Evolutionary conservation across 176 grass and related monocot genomes (phyloP), one percentile per base, ranked within the genome.

Genomic region (Avena sativa): DNA sequence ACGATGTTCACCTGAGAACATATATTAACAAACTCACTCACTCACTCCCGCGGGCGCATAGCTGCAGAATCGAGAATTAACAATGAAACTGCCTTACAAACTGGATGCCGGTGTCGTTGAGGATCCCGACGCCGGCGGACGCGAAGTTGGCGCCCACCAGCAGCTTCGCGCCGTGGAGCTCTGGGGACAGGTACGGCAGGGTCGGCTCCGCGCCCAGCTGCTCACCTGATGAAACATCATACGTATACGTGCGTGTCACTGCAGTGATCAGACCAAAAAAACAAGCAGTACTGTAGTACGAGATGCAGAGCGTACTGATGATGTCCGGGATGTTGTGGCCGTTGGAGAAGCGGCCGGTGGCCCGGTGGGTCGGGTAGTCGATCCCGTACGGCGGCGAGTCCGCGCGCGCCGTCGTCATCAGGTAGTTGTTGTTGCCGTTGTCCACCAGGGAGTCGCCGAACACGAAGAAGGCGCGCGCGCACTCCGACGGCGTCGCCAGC

Each of bases 371-470:
- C 1, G 96, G 96, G 77, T 87, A 89, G 87, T 98, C 96, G 76
- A 98, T 94, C 61, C 96, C 96, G 79, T 98, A 98, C 12, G 96
- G 96, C 79, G 87, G 92, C 44, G 87, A 12, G 59, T 98, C 93
- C 23, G 96, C 96, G 43, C 96, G 93, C 13, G 96, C 96, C 12
- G 81, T 79, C 4, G 93, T 98, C 79, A 86, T 49, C 7, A 98
- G 84, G 84, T 91, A 98, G 87, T 98, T 98, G 90, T 98, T 98
- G 84, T 98, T 98, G 90, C 96, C 93, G 75, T 87, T 98, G 84
- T 98, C 96, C 65, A 96, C 96, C 60, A 98, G 88, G 74, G 96
- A 98, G 86, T 98, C 96, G 57, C 96, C 96, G 84, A 98, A 98
- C 21, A 98, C 86, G 79, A 87, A 96, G 93, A 98, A 95, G 52